phyloP scores from a whole-genome alignment of 2,329 filamentous ascomycete species.

The Fusarium fujikuroi region DNA sequence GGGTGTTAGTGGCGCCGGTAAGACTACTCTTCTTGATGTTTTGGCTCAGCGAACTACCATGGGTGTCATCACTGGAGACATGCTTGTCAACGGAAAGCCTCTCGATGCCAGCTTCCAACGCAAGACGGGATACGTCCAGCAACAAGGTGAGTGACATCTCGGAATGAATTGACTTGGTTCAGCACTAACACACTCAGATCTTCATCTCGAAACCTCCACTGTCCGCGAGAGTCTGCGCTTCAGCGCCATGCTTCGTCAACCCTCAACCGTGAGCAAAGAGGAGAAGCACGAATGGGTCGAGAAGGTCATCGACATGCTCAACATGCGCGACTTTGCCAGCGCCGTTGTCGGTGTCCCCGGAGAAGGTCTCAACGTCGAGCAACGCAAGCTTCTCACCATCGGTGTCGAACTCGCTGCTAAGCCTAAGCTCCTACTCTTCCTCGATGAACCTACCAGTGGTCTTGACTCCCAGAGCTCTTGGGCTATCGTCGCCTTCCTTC shows the following conservation, averaged over 20 bases:
- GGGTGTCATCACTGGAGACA: constrained; percentile 72
- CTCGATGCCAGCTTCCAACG: constrained; percentile 69
- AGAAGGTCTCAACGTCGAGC: constrained; percentile 69
- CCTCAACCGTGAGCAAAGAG: constrained; percentile 60
- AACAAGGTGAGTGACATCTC: constrained; percentile 59
- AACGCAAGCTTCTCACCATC: constrained; percentile 70
- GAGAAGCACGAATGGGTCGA: constrained; percentile 73
- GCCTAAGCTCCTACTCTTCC: constrained; percentile 68
- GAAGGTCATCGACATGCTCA: constrained; percentile 72
- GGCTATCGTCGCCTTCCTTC: constrained; percentile 70
- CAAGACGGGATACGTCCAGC: constrained; percentile 74
- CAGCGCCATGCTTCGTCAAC: constrained; percentile 68
- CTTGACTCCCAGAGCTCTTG: constrained; percentile 73
- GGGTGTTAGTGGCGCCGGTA: constrained; percentile 65
- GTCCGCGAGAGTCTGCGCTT: constrained; percentile 66
- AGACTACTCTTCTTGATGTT: constrained; percentile 57
- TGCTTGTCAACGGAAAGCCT: constrained; percentile 71
- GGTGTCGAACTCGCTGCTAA: constrained; percentile 69
- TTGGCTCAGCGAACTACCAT: constrained; percentile 63
- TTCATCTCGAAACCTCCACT: constrained; percentile 65
- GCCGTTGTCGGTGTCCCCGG: constrained; percentile 73
- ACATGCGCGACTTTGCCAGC: constrained; percentile 74
- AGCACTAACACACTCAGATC: constrained; percentile 51
- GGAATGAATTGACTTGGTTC: accelerated
- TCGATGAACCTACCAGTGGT: constrained; percentile 70